Conservation (phyloP, 2,329 filamentous ascomycete genomes). For the Aspergillus ibericus region DNA sequence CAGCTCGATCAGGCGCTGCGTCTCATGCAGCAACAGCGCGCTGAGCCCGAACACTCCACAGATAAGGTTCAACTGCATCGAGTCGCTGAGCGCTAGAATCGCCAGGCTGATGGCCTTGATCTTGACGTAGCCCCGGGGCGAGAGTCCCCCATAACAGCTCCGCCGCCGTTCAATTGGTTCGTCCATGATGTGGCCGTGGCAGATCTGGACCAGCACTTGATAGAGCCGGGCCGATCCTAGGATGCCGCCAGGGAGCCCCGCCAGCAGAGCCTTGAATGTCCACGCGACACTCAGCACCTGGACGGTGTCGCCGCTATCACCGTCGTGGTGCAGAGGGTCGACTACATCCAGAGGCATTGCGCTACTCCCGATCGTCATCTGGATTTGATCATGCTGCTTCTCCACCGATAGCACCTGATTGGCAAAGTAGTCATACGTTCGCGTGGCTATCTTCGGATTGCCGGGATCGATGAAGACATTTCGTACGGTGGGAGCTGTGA, state of each 20-base stretch:
- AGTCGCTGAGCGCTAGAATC: constrained; percentile 36
- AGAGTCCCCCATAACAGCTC: constrained; percentile 23
- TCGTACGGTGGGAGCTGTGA: constrained; percentile 29
- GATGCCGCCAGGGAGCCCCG: constrained; percentile 41
- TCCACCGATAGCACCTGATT: constrained; percentile 39
- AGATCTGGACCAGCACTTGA: constrained; percentile 32
- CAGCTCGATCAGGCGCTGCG: constrained; percentile 20
- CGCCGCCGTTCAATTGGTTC: constrained; percentile 15
- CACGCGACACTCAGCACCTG: constrained; percentile 30
- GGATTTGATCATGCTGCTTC: constrained; percentile 34
- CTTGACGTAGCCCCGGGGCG: constrained; percentile 22
- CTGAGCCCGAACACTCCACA: constrained; percentile 43
- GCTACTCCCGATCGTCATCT: constrained; percentile 35
- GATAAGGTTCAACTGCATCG: constrained; percentile 43
- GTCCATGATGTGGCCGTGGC: constrained; percentile 20
- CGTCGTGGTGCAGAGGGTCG: constrained; percentile 4
- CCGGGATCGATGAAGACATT: constrained; percentile 39
- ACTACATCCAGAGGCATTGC: constrained; percentile 31
- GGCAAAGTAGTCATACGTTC: constrained; percentile 44
- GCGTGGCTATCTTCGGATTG: constrained; percentile 33
- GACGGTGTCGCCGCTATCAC: constrained; percentile 11
- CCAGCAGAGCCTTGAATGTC: constrained; percentile 37
- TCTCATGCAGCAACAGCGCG: constrained; percentile 31
- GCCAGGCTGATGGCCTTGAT: constrained; percentile 39
- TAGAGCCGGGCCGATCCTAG: constrained; percentile 40